Evolutionary conservation across 768 basidiomycete genomes (phyloP).

Genomic region (Collybiopsis luxurians): DNA sequence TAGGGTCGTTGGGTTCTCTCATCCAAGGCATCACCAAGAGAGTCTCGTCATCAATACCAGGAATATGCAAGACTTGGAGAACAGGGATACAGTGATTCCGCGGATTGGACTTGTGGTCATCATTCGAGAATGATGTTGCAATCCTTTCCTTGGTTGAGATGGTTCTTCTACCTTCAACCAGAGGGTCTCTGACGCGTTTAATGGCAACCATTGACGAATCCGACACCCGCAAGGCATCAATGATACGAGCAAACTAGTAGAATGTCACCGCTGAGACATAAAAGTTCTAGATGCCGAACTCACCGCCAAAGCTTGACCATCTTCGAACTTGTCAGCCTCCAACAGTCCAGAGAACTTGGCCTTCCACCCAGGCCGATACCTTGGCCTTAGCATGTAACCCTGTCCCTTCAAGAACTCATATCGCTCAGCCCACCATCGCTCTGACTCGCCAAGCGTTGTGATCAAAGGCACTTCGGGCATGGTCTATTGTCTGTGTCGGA

Average conservation of each 20-base stretch:
- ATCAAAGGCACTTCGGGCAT: too few relatives aligned
- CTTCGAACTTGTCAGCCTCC: not conserved
- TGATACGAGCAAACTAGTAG: not conserved
- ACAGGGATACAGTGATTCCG: slow-evolving; percentile 28
- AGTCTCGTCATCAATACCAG: slow-evolving; percentile 9
- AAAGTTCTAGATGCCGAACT: not conserved
- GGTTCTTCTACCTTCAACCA: not conserved
- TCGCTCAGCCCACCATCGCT: slow-evolving; percentile 13
- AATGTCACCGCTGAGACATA: not conserved
- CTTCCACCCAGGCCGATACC: slow-evolving; percentile 17
- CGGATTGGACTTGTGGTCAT: slow-evolving; percentile 15
- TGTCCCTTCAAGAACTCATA: slow-evolving; percentile 11
- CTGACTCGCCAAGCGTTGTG: not conserved
- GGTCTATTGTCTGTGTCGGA: too few relatives aligned
- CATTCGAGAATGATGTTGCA: slow-evolving; percentile 15
- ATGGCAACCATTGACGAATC: slow-evolving; percentile 18
- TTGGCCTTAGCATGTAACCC: slow-evolving; percentile 14
- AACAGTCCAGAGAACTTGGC: slow-evolving; percentile 12
- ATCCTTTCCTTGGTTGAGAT: slow-evolving; percentile 15
- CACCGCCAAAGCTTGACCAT: not conserved
- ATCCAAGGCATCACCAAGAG: slow-evolving; percentile 29
- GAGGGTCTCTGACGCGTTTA: slow-evolving; percentile 12
- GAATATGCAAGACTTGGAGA: slow-evolving; percentile 17
- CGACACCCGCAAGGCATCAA: slow-evolving; percentile 17
- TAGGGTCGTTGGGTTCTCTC: slow-evolving; percentile 11